Percentiles rank a stretch among this genome's conserved stretches.
Conservation (phyloP, 768 basidiomycete genomes). For the Amanita pseudoporphyria region DNA sequence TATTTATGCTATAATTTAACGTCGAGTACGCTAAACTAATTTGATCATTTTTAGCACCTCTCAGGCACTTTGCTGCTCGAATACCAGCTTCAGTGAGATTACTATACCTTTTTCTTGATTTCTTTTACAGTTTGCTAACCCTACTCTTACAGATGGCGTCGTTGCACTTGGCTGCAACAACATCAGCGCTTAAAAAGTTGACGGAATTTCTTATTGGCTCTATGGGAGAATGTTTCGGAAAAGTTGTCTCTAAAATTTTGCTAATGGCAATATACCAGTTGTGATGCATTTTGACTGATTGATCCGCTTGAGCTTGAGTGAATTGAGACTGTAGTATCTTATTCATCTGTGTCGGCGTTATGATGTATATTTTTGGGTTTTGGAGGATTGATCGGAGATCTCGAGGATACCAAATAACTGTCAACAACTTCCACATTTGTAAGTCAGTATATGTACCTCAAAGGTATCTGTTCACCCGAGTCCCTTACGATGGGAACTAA, state of each 20-base stretch:
- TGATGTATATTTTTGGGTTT: no score
- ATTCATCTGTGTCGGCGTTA: background rate
- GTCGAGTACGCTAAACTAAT: background rate
- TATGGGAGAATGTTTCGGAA: background rate
- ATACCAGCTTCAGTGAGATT: slow-evolving; percentile 18
- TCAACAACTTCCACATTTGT: no score
- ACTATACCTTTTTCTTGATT: background rate
- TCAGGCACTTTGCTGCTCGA: slow-evolving; percentile 19
- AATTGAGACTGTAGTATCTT: background rate
- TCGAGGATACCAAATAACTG: no score
- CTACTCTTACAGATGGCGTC: slow-evolving; percentile 14
- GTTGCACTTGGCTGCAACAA: slow-evolving; percentile 21
- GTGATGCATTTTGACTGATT: background rate
- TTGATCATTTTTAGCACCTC: background rate
- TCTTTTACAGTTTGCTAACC: background rate
- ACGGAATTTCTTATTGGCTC: background rate
- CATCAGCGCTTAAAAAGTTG: slow-evolving; percentile 13
- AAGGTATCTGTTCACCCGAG: no score
- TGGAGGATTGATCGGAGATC: no score
- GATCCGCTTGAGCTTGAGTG: background rate
- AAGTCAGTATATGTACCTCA: no score
- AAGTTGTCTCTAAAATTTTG: background rate
- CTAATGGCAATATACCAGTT: background rate
- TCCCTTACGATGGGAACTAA: no score
- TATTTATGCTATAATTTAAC: no score